Base-by-base conservation (phyloP, 176 grass and related monocot genomes). In the Musa itinerans region DNA sequence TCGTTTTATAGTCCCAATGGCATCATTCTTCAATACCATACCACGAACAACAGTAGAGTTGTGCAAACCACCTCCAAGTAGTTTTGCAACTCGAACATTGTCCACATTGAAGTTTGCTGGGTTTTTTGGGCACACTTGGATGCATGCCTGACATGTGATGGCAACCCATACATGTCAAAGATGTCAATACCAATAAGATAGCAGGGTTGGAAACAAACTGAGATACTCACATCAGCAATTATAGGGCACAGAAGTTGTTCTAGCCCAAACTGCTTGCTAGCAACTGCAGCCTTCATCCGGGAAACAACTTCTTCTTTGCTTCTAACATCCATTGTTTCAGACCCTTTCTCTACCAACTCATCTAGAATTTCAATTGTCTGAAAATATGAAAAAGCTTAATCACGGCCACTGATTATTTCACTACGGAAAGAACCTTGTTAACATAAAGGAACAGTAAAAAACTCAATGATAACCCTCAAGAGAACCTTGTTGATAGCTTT, bases 91-190 rank as follows among this genome's bases (percentile, higher is more conserved):
- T 83, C 93, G 83, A 79, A 96, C 83, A 83, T 96, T 96, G 77
- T 96, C 93, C 26, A 92, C 90, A 48, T 92, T 92, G 54, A 92
- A 96, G 79, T 92, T 96, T 53, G 67, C 85, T 16, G 93, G 87
- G 52, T 96, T 96, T 82, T 96, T 83, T 0, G 93, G 90, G 68
- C 90, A 96, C 56, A 97, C 94, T 93, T 91, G 94, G 56, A 97
- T 91, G 76, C 94, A 97, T 48, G 94, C 90, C 94, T 97, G 78
- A 75, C 73, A 74, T 17, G 1, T 14, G 59, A 81, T 15, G 72
- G n/a, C n/a, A 53, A 12, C 10, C n/a, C 48, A 72, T 50, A 53
- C 50, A 6, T 43, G 34, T 43, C 34, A 43, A 43, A 43, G 34
- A 43, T 6, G 34, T 43, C 34, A 43, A 43, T 43, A 43, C 34